phyloP scores from a whole-genome alignment of 768 basidiomycete species.

The Boletus fagicola region DNA sequence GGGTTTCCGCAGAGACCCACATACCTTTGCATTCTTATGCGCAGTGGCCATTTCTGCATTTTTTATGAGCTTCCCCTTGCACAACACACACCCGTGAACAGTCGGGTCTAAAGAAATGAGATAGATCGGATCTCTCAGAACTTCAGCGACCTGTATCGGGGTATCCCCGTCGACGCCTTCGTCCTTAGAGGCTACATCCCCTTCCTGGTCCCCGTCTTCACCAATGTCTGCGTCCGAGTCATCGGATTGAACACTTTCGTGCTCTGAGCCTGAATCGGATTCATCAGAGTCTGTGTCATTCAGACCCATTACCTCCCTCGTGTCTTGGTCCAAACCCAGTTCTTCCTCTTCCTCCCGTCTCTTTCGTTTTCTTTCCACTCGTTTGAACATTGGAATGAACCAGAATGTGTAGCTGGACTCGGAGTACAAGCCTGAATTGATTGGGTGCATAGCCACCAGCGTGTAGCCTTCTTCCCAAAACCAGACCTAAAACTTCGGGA shows the following conservation, averaged over 20 bases:
- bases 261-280: slow-evolving; percentile 48
- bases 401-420: background rate
- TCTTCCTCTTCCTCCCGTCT: slow-evolving; percentile 64
- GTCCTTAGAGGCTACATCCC: slow-evolving; percentile 24
- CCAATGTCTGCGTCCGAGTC: slow-evolving; percentile 21
- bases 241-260: slow-evolving; percentile 31
- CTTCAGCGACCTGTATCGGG: slow-evolving; percentile 55
- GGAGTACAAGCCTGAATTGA: background rate
- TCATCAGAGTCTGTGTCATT: slow-evolving; percentile 78
- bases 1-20: slow-evolving; percentile 30
- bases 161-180: slow-evolving; percentile 35
- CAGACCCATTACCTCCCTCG: slow-evolving; percentile 61
- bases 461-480: too few relatives aligned
- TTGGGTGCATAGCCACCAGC: slow-evolving; percentile 26
- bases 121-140: slow-evolving; percentile 63
- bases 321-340: slow-evolving; percentile 61
- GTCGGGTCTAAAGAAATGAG: slow-evolving; percentile 54
- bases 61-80: slow-evolving; percentile 73
- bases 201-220: slow-evolving; percentile 28
- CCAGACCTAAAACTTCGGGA: too few relatives aligned
- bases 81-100: slow-evolving; percentile 59
- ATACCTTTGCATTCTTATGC: slow-evolving; percentile 64
- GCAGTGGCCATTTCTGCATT: slow-evolving; percentile 50
- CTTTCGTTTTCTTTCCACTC: slow-evolving; percentile 63
- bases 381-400: slow-evolving; percentile 64